Conservation (phyloP, 345 rosid genomes). For the Populus pruinosa region DNA sequence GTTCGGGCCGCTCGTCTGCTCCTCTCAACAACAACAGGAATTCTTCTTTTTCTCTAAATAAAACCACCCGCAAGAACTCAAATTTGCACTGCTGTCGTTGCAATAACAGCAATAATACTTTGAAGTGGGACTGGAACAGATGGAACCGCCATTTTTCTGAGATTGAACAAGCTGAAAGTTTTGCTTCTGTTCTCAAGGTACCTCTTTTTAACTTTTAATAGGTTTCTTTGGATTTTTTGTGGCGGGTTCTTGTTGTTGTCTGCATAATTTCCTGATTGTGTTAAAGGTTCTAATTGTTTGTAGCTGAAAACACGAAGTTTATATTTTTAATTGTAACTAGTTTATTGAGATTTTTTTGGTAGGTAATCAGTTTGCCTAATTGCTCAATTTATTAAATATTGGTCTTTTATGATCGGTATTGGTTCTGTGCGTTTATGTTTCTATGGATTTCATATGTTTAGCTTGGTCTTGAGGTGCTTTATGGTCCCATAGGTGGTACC, state of each 20-base stretch:
- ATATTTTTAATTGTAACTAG: not conserved
- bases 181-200: constrained; percentile 81
- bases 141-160: constrained; percentile 88
- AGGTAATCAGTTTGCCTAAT: not conserved
- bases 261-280: not conserved
- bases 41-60: constrained; percentile 15
- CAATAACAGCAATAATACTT: constrained; percentile 25
- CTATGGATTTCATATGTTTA: not conserved
- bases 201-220: not conserved
- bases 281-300: not conserved
- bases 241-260: not conserved
- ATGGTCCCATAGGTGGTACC: not conserved
- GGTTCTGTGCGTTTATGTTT: not conserved
- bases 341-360: not conserved
- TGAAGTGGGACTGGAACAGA: constrained; percentile 85
- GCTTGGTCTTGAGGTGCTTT: not conserved
- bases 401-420: not conserved
- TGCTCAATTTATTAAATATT: not conserved
- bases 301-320: not conserved
- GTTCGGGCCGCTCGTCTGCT: constrained; percentile 15
- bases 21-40: not conserved
- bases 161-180: constrained; percentile 70
- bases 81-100: constrained; percentile 36
- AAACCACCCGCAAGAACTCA: constrained; percentile 29
- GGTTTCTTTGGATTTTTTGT: not conserved